Percentiles rank a stretch among this genome's conserved stretches.
phyloP scores from a whole-genome alignment of 495 filamentous ascomycete genomes.

The Penicillium desertorum region DNA sequence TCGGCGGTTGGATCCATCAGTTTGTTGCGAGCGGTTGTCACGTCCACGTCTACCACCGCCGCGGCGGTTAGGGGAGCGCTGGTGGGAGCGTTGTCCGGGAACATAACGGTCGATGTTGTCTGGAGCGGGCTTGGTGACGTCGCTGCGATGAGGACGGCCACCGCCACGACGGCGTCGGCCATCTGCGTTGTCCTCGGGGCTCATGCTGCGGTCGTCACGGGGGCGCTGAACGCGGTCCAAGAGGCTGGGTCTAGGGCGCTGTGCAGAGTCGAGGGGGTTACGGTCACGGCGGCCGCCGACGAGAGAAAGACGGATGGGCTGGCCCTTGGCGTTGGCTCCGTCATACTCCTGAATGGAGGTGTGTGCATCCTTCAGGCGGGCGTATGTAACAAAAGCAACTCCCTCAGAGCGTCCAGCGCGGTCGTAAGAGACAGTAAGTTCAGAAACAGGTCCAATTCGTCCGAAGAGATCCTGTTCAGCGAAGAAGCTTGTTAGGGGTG shows the following conservation, averaged over 20 bases:
- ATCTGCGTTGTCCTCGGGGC: conserved; percentile 37
- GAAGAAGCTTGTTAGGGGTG: conserved; percentile 1
- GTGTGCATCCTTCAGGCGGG: conserved; percentile 63
- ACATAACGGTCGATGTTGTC: conserved; percentile 83
- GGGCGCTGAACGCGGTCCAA: conserved; percentile 69
- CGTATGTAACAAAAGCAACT: conserved; percentile 81
- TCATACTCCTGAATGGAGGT: conserved; percentile 79
- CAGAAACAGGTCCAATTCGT: conserved; percentile 69
- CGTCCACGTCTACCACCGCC: conserved; percentile 49
- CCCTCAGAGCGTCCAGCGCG: conserved; percentile 88
- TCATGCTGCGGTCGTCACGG: conserved; percentile 42
- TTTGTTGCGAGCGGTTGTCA: conserved; percentile 39
- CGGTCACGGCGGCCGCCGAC: conserved; percentile 58
- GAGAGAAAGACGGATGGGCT: conserved; percentile 80
- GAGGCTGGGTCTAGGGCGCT: conserved; percentile 66
- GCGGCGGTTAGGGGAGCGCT: conserved; percentile 25
- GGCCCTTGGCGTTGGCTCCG: conserved; percentile 88
- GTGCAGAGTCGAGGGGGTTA: conserved; percentile 54
- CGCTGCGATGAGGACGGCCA: conserved; percentile 53
- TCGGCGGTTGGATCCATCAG: conserved; percentile 40
- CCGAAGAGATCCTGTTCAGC: conserved; percentile 69
- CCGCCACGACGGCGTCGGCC: conserved; percentile 44
- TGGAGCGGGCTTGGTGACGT: conserved; percentile 66
- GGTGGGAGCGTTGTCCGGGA: conserved; percentile 53
- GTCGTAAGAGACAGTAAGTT: conserved; percentile 77